Conservation (phyloP, 73 alveolate genomes). For the Strombidium stylifer region DNA sequence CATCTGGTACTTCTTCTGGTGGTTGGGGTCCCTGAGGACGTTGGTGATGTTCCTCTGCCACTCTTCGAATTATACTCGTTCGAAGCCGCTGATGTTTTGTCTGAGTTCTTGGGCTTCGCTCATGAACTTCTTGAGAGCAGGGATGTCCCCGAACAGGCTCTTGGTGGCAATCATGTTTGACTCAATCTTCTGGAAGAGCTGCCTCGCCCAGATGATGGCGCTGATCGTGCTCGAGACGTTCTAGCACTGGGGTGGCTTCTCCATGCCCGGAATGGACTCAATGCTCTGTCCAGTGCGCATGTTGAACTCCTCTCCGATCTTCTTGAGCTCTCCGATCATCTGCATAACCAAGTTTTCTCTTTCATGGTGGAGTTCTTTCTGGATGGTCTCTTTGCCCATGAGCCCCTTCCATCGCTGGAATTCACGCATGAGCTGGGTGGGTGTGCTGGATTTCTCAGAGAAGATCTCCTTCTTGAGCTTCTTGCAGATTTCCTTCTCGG, state of each 20-base stretch:
- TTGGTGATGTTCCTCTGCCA: constrained; percentile 59
- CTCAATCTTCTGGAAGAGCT: constrained; percentile 60
- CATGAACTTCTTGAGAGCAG: constrained; percentile 39
- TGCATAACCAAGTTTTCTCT: constrained; percentile 71
- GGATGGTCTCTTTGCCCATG: constrained; percentile 63
- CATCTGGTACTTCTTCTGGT: constrained; percentile 62
- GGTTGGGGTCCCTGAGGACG: constrained; percentile 39
- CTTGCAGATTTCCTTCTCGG: constrained; percentile 60
- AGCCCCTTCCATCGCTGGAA: constrained; percentile 91
- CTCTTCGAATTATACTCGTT: constrained; percentile 58
- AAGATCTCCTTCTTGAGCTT: constrained; percentile 66
- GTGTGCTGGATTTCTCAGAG: constrained; percentile 49
- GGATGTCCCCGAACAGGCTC: constrained; percentile 70
- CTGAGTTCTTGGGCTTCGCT: constrained; percentile 59
- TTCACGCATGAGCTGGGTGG: constrained; percentile 71
- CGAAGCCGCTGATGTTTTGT: constrained; percentile 57
- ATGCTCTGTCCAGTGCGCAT: constrained; percentile 70
- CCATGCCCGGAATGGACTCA: constrained; percentile 59
- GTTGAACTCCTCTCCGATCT: constrained; percentile 72
- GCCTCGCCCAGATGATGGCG: constrained; percentile 85
- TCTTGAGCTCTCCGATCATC: constrained; percentile 50
- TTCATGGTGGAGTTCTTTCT: constrained; percentile 68
- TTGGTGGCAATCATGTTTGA: constrained; percentile 55
- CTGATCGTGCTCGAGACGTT: constrained; percentile 66
- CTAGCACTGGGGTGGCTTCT: constrained; percentile 68